Evolutionary conservation across 1,284 basidiomycete species (phyloP).

Genomic region (Kwoniella shivajii): DNA sequence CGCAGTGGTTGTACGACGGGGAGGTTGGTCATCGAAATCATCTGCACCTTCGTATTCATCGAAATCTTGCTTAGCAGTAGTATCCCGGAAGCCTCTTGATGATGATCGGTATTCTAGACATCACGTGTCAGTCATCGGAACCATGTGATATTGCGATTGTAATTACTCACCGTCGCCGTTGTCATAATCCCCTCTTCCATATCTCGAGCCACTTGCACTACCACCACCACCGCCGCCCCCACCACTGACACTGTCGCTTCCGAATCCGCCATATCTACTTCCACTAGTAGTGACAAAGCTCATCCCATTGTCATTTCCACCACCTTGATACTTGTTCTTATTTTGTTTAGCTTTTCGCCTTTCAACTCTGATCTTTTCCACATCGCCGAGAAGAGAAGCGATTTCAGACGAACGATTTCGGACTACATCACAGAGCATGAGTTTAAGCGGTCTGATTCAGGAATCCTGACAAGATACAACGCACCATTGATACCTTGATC

Average conservation of each 20-base stretch:
- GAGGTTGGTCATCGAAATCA: conserved; percentile 67
- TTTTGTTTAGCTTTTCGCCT: conserved; percentile 92
- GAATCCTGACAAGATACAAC: conserved; percentile 26
- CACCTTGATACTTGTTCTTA: conserved; percentile 85
- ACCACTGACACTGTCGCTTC: conserved; percentile 64
- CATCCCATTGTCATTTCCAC: conserved; percentile 70
- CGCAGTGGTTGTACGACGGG: conserved; percentile 40
- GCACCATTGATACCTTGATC: conserved; percentile 97
- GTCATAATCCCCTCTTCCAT: conserved; percentile 29
- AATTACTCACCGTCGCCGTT: conserved; percentile 31
- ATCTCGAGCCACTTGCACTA: conserved; percentile 30
- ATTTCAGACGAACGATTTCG: conserved; percentile 93
- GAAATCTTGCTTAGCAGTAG: conserved; percentile 54
- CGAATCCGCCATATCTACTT: conserved; percentile 78
- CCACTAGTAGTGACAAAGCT: conserved; percentile 51
- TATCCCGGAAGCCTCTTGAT: conserved; percentile 15
- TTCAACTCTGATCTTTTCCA: conserved; percentile 86
- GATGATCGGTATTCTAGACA: conserved; percentile 34
- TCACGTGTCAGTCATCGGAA: background rate
- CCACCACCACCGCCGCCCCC: conserved; percentile 57
- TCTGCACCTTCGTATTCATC: conserved; percentile 98
- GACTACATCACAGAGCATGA: conserved; percentile 60
- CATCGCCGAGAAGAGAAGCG: conserved; percentile 82
- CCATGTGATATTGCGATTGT: background rate
- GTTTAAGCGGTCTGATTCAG: background rate